Base-by-base conservation (phyloP, 2,329 filamentous ascomycete genomes). In the Plenodomus biglobosus region DNA sequence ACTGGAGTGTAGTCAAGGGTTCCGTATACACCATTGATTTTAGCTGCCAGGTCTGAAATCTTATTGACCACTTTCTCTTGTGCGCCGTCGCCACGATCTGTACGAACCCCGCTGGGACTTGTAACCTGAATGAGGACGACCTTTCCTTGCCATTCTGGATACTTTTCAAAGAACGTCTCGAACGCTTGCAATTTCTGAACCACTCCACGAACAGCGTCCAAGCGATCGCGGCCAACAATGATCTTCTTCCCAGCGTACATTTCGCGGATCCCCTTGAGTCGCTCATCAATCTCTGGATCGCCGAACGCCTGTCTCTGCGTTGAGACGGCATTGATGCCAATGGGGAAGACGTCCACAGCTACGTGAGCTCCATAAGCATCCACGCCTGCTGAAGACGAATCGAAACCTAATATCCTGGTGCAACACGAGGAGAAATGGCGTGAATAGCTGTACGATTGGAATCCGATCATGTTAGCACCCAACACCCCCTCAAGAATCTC, bases 131-230 rank as follows among this genome's bases (percentile, higher is more conserved):
- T 94, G 46, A 97, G 78, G 6, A 97, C 91, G 1, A 96, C 92
- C 75, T 90, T 88, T 54, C 92, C 90, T 43, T 85, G 85, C 92
- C 91, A 96, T 71, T 96, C 86, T 2, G 92, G 92, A 66, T 94
- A 95, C 53, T 87, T 81, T 64, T 95, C 89, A 34, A 97, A 80
- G 76, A 97, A 96, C 49, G 87, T 83, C 72, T 96, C 90, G 69
- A 96, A 97, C 0, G 92, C 92, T 76, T 95, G 88, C 24, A 97
- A 79, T 74, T 97, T 97, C 73, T 96, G 92, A n/a, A 90, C 86
- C 13, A 97, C 92, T 66, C 94, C 92, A 53, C 92, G 84, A 38
- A 95, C 90, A 62, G 88, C 92, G 71, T 97, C 92, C 42, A 97
- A 77, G n/a, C 92, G 86, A 71, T 97, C 92, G 61, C 92, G 85